Base-by-base conservation (phyloP, 129 eudicot species). In the Dittrichia graveolens region DNA sequence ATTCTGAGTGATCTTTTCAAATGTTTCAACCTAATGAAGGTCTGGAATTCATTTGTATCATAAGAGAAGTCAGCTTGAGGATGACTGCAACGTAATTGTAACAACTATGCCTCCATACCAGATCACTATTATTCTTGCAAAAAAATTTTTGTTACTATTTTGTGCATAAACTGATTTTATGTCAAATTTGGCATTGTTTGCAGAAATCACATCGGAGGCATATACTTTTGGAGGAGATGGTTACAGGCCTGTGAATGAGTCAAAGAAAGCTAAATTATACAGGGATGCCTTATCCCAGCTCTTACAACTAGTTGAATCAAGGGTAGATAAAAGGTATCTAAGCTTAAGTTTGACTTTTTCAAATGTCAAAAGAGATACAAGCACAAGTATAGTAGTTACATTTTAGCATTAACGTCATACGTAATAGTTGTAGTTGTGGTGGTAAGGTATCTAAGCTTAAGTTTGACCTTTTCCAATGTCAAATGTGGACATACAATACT, bases 231-330 rank as follows among this genome's bases (percentile, higher is more conserved):
- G 63, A 54, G 78, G 45, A 40, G 84, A 78, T 40, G 86, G 79
- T 80, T 77, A 69, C 66, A 64, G 83, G 24, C 78, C 66, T 50
- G 83, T 70, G 55, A 85, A 77, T n/a, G 88, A 77, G 63, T 79
- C 81, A 4, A 84, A 77, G 50, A 84, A 84, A 61, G 79, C 74
- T 6, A 81, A 76, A 48, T 55, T 45, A 31, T 66, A 67, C 49
- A 83, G 90, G 81, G 86, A 90, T 69, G 96, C 85, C 57, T 81
- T 90, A 67, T 65, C 69, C 6, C 78, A 85, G 73, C 80, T 90
- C 8, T 67, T 70, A 48, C 80, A 73, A 65, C 14, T 80, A 11
- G 81, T 87, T 24, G 88, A 84, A 61, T 62, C 88, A 58, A 67
- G 45, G 63, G 14, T 79, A 55, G 75, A 80, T 68, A 49, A 76